Conservation (phyloP, 2,329 filamentous ascomycete genomes). For the Aciculosporium take region DNA sequence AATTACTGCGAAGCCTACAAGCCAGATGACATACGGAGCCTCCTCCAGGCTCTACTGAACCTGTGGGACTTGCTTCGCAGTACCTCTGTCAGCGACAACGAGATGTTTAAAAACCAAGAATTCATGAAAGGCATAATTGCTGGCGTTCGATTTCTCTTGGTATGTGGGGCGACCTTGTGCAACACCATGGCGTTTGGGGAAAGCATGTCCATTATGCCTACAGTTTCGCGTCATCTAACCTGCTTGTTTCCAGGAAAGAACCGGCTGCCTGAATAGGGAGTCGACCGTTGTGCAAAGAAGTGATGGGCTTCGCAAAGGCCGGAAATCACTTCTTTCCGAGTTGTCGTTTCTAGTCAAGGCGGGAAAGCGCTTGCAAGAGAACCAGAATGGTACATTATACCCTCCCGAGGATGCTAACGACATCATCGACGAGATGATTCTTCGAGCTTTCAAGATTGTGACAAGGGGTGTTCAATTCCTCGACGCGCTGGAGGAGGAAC, state of each 20-base stretch:
- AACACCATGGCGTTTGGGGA: not conserved
- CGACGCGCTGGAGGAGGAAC: slow-evolving; percentile 63
- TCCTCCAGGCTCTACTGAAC: slow-evolving; percentile 75
- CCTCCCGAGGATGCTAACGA: slow-evolving; percentile 50
- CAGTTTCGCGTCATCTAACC: slow-evolving; percentile 6
- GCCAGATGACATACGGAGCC: slow-evolving; percentile 67
- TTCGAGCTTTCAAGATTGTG: slow-evolving; percentile 90
- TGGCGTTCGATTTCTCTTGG: slow-evolving; percentile 77
- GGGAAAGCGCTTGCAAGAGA: slow-evolving; percentile 71
- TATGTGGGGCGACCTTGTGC: slow-evolving; percentile 31
- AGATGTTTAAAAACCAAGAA: slow-evolving; percentile 79
- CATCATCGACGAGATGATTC: slow-evolving; percentile 80
- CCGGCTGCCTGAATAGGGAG: slow-evolving; percentile 75
- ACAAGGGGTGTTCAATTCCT: slow-evolving; percentile 80
- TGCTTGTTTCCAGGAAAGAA: slow-evolving; percentile 53
- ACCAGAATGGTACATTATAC: slow-evolving; percentile 36
- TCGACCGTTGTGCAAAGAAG: slow-evolving; percentile 60
- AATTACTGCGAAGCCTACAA: slow-evolving; percentile 97
- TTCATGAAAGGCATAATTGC: slow-evolving; percentile 91
- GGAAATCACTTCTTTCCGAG: slow-evolving; percentile 80
- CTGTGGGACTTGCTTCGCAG: slow-evolving; percentile 85
- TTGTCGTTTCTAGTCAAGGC: slow-evolving; percentile 80
- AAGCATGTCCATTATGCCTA: not conserved
- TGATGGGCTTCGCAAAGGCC: slow-evolving; percentile 61
- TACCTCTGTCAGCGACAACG: slow-evolving; percentile 57